A percentile compares a stretch with the other conserved stretches of the same genome.
phyloP scores from a whole-genome alignment of 2,329 filamentous ascomycete species.

The Harringtonia lauricola region DNA sequence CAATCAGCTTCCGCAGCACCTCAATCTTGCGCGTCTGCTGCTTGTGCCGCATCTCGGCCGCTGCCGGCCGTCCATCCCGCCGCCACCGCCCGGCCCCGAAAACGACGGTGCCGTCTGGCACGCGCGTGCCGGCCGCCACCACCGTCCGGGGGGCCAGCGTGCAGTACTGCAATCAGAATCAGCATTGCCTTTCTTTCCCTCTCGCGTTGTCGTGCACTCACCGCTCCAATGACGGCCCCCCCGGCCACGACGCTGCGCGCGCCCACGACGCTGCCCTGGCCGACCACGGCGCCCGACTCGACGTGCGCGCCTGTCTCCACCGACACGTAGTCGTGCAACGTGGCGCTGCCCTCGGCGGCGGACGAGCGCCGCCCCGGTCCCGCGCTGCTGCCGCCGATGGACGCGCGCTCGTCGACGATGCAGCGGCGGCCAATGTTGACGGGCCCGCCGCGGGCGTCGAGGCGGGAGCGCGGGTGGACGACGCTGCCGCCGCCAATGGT shows the following conservation, averaged over 20 bases:
- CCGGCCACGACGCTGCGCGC: conserved; percentile 47
- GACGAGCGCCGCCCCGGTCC: conserved; percentile 8
- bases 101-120: conserved; percentile 59
- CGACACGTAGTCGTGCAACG: conserved; percentile 48
- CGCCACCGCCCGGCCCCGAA: conserved; percentile 54
- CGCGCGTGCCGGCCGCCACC: conserved; percentile 42
- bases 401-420: conserved; percentile 63
- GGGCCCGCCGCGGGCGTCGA: conserved; percentile 69
- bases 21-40: conserved; percentile 58
- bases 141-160: conserved; percentile 56
- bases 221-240: conserved; percentile 52
- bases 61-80: conserved; percentile 42
- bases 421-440: conserved; percentile 73
- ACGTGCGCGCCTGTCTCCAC: conserved; percentile 48
- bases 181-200: neutral
- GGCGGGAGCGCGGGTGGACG: conserved; percentile 73
- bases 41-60: conserved; percentile 51
- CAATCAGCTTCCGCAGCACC: conserved; percentile 54
- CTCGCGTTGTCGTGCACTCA: conserved; percentile 22
- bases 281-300: conserved; percentile 51
- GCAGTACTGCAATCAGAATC: conserved; percentile 42
- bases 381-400: conserved; percentile 34
- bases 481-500: conserved; percentile 67
- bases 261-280: conserved; percentile 49
- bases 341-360: conserved; percentile 33